These are phyloP conservation scores for Didymella exigua DNA, from an alignment of 2,329 filamentous ascomycete genomes.

Conservation along the genomic window DNA sequence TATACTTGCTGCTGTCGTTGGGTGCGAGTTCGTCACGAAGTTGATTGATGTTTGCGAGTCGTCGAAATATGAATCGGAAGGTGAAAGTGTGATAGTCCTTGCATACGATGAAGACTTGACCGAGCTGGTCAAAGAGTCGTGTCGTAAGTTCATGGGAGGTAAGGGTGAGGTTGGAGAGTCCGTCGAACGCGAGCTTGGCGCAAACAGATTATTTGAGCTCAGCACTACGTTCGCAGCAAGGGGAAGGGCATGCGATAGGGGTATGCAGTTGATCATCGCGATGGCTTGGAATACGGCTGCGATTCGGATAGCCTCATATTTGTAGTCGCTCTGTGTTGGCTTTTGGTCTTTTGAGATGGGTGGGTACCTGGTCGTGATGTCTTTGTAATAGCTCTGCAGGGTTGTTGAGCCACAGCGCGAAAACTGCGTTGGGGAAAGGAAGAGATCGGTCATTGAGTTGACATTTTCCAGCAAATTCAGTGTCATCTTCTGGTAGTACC, in stretches of 20 bases:
- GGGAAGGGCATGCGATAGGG: conserved; percentile 37
- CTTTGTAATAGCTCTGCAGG: conserved; percentile 26
- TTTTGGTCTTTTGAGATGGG: conserved; percentile 19
- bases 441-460: conserved; percentile 39
- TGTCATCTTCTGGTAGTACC: conserved; percentile 19
- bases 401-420: conserved; percentile 24
- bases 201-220: neutral
- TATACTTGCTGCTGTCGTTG: neutral
- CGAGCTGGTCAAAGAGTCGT: conserved; percentile 27
- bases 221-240: conserved; percentile 8
- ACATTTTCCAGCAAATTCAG: conserved; percentile 37
- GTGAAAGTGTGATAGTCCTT: conserved; percentile 8
- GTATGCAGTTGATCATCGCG: conserved; percentile 34
- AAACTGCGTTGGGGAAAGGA: conserved; percentile 29
- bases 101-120: conserved; percentile 23
- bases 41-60: conserved; percentile 9
- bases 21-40: conserved; percentile 11
- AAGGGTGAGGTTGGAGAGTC: conserved; percentile 16
- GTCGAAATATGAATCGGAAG: conserved; percentile 11
- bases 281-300: conserved; percentile 40
- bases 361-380: conserved; percentile 28
- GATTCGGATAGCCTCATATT: conserved; percentile 46
- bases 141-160: conserved; percentile 16
- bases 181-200: conserved; percentile 11
- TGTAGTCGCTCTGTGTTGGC: conserved; percentile 31